Evolutionary conservation across 441 rosid genomes (phyloP), one percentile per base, ranked within the genome.

Genomic region (Kokia cookei): DNA sequence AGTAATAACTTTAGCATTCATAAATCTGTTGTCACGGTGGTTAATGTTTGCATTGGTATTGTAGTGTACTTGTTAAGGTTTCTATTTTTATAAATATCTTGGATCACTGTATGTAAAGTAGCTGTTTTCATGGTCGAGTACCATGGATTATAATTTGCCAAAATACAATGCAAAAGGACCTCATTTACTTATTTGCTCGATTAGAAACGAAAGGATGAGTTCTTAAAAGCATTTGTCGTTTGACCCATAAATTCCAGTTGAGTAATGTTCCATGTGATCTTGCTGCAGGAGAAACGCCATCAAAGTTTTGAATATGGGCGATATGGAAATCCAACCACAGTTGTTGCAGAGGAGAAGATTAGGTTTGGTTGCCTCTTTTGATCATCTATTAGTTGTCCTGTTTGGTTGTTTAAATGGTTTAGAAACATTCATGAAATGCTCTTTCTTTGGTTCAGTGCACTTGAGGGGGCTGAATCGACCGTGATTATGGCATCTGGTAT

Each of bases 391-490:
- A 24, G 4, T 24, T 66, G 27, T 40, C 3, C 8, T n/a, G 15
- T 10, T 48, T 11, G 19, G 27, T 43, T 37, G 35, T 26, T 73
- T 71, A 32, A 47, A 66, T 27, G 59, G 37, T 47, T 24, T 81
- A 73, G 15, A 37, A 74, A 68, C 40, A 29, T 72, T 69, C 72
- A 51, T 62, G 7, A 74, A n/a, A 11, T 24, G 4, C 13, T 17
- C 26, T 60, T 37, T 67, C 47, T 14, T 69, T 73, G 51, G 50
- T 72, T 65, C 61, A 96, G 99, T 87, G 97, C 94, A 4, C 97
- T 96, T 70, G 99, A 96, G 78, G 97, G 98, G 68, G 96, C 99
- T 57, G 98, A 96, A 79, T 91, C 98, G 26, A 96, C 98, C 7
- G 73, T 96, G 85, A 82, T 96, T 78, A 76, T 88, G 92, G 99